Evolutionary conservation across 2,329 filamentous ascomycete genomes (phyloP).

Genomic region (Bipolaris victoriae): DNA sequence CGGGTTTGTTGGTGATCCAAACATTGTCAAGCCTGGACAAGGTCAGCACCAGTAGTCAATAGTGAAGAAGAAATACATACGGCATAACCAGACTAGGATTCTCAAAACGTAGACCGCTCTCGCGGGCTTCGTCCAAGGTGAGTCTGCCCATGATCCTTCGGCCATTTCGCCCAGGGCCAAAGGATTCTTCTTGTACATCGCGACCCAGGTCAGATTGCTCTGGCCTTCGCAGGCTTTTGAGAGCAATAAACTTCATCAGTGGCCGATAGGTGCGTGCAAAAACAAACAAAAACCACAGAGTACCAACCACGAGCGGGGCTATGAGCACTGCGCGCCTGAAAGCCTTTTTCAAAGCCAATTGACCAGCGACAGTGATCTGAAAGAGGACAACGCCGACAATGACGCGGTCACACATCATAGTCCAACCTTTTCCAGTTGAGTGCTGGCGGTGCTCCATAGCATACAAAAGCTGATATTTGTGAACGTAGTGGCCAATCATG

Average conservation of each 20-base stretch:
- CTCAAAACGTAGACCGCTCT: conserved; percentile 72
- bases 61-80: conserved; percentile 55
- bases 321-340: conserved; percentile 76
- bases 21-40: conserved; percentile 66
- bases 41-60: conserved; percentile 14
- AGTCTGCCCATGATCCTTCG: conserved; percentile 50
- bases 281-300: conserved; percentile 87
- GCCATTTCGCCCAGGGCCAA: conserved; percentile 18
- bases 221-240: conserved; percentile 78
- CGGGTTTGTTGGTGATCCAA: conserved; percentile 63
- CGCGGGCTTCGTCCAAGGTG: conserved; percentile 74
- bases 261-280: conserved; percentile 84
- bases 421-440: conserved; percentile 91
- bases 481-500: conserved; percentile 80
- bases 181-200: conserved; percentile 53
- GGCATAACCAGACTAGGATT: conserved; percentile 76
- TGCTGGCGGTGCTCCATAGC: conserved; percentile 98
- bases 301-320: conserved; percentile 76
- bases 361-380: conserved; percentile 87
- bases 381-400: conserved; percentile 87
- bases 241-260: conserved; percentile 87
- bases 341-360: conserved; percentile 75
- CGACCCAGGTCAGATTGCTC: conserved; percentile 58
- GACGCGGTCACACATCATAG: conserved; percentile 92
- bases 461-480: conserved; percentile 97